These are phyloP conservation scores for Penicillium brevicompactum DNA, from an alignment of 2,329 filamentous ascomycete species.

Conservation along the genomic window DNA sequence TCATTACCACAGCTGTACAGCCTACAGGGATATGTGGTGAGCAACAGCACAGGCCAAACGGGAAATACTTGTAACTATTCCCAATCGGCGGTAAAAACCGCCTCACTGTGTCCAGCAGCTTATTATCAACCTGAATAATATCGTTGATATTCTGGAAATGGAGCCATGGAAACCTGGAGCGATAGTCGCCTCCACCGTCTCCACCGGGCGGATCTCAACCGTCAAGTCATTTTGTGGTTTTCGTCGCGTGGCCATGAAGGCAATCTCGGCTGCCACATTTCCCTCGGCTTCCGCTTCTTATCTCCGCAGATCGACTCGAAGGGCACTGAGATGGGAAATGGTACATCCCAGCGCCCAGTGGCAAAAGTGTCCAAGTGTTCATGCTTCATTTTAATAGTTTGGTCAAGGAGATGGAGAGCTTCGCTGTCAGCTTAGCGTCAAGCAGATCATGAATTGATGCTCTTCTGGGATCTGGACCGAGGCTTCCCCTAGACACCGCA, in stretches of 20 bases:
- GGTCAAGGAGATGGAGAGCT: not conserved
- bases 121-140: not conserved
- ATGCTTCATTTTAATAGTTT: not conserved
- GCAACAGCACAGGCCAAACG: conserved; percentile 2
- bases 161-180: conserved; percentile 18
- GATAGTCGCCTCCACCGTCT: conserved; percentile 20
- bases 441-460: not conserved
- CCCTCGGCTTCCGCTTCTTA: conserved; percentile 9
- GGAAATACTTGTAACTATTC: not conserved
- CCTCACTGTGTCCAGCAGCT: not conserved
- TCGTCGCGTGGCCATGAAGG: conserved; percentile 13
- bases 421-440: not conserved
- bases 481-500: not conserved
- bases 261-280: not conserved
- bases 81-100: no score
- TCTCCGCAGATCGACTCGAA: conserved; percentile 5
- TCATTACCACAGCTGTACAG: not conserved
- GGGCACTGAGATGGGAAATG: not conserved
- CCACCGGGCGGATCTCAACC: conserved; percentile 25
- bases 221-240: conserved; percentile 11
- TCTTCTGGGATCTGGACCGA: not conserved
- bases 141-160: conserved; percentile 15
- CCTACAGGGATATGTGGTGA: not conserved
- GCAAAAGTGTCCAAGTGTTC: not conserved
- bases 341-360: not conserved